These are phyloP conservation scores for Irpex lacteus DNA, from an alignment of 1,284 basidiomycete species.

Conservation along the genomic window DNA sequence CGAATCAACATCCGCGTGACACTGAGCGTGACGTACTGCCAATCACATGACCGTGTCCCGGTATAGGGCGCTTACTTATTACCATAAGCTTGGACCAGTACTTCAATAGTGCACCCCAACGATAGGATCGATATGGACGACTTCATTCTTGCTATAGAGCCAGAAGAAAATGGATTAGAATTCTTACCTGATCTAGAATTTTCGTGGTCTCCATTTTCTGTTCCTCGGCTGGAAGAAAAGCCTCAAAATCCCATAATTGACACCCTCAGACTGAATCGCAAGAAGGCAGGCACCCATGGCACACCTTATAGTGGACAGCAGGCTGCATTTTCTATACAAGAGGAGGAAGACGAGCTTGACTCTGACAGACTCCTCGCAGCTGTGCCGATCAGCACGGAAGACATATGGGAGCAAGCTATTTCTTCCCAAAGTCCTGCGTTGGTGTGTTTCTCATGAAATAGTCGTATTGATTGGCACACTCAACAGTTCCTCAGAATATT, in stretches of 20 bases:
- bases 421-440: not conserved
- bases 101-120: too few species aligned
- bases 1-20: not conserved
- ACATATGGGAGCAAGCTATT: not conserved
- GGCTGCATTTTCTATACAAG: not conserved
- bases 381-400: not conserved
- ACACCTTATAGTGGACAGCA: not conserved
- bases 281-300: not conserved
- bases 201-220: constrained; percentile 41
- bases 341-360: not conserved
- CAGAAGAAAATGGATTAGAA: constrained; percentile 3
- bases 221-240: constrained; percentile 57
- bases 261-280: constrained; percentile 28
- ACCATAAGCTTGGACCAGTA: too few species aligned
- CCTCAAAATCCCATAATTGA: constrained; percentile 78
- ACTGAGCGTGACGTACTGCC: not conserved
- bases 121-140: constrained; percentile 6
- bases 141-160: not conserved
- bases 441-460: not conserved
- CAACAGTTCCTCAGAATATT: not conserved
- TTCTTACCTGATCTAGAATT: constrained; percentile 20
- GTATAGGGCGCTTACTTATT: not conserved
- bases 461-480: too few species aligned
- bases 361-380: not conserved
- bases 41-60: constrained; percentile 16